Evolutionary conservation across 306 rosid genomes (phyloP).

Genomic region (Medicago arabica): DNA sequence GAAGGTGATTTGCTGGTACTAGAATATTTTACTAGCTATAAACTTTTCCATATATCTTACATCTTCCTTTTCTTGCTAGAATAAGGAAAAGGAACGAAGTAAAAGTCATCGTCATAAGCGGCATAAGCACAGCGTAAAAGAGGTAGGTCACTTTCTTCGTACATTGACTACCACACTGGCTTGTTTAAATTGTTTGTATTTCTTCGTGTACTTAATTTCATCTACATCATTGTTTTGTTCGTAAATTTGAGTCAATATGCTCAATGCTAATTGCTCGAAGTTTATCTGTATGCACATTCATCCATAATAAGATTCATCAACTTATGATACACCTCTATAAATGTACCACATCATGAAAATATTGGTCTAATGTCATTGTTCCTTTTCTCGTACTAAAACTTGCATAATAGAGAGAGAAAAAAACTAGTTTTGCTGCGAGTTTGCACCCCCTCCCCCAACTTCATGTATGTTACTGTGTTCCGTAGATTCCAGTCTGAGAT

Average conservation of each 20-base stretch:
- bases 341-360: background rate
- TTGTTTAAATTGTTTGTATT: slow-evolving; percentile 8
- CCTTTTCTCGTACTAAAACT: slow-evolving; percentile 17
- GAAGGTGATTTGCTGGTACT: slow-evolving; percentile 59
- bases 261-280: slow-evolving; percentile 6
- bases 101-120: slow-evolving; percentile 71
- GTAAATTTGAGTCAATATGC: background rate
- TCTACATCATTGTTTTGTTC: background rate
- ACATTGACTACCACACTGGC: background rate
- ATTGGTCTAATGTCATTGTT: slow-evolving; percentile 11
- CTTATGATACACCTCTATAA: background rate
- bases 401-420: background rate
- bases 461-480: background rate
- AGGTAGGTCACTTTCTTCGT: slow-evolving; percentile 62
- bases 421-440: background rate
- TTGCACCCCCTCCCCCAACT: background rate
- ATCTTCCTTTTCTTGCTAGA: slow-evolving; percentile 41
- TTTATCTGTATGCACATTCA: background rate
- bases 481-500: slow-evolving; percentile 48
- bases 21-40: slow-evolving; percentile 13
- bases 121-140: slow-evolving; percentile 72
- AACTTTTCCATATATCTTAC: slow-evolving; percentile 24
- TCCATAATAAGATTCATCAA: background rate
- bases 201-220: background rate
- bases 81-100: slow-evolving; percentile 76